These are phyloP conservation scores for Effrenium voratum DNA, from an alignment of 73 alveolate species.

Conservation along the genomic window DNA sequence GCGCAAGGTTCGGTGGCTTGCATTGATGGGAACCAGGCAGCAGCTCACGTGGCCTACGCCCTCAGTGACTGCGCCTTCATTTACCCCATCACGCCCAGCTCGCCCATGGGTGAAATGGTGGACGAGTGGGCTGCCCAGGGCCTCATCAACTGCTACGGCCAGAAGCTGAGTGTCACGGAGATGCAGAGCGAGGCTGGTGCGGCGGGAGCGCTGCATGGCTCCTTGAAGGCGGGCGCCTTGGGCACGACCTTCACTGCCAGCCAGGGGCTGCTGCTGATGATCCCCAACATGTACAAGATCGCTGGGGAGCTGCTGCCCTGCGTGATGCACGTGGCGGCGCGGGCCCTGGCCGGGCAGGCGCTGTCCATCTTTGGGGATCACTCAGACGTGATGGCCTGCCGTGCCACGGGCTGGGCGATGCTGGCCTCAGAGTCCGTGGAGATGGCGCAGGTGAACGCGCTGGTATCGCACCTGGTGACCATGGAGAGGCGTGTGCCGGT, in stretches of 20 bases:
- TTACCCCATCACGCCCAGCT: conserved; percentile 94
- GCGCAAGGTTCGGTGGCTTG: conserved; percentile 56
- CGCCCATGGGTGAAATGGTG: conserved; percentile 94
- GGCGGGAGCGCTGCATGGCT: conserved; percentile 92
- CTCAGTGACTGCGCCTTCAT: conserved; percentile 94
- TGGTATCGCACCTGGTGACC: conserved; percentile 59
- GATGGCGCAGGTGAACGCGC: conserved; percentile 24
- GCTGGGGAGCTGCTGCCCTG: conserved; percentile 91
- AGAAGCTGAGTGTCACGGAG: conserved; percentile 82
- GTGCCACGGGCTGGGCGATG: conserved; percentile 61
- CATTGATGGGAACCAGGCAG: conserved; percentile 50
- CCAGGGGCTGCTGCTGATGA: conserved; percentile 93
- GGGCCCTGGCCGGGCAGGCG: conserved; percentile 91
- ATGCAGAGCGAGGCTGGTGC: conserved; percentile 94
- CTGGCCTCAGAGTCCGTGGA: conserved; percentile 55
- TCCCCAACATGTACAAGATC: conserved; percentile 93
- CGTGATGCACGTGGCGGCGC: conserved; percentile 90
- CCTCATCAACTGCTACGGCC: conserved; percentile 85
- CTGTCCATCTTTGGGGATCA: conserved; percentile 90
- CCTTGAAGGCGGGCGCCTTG: conserved; percentile 88
- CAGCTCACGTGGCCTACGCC: conserved; percentile 95
- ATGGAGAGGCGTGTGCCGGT: conserved; percentile 59
- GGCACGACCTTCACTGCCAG: conserved; percentile 92
- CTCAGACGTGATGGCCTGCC: conserved; percentile 82
- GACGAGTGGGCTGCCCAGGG: conserved; percentile 94